These are phyloP conservation scores for Candida vaughaniae DNA, from an alignment of 805 yeast genomes.

Conservation along the genomic window DNA sequence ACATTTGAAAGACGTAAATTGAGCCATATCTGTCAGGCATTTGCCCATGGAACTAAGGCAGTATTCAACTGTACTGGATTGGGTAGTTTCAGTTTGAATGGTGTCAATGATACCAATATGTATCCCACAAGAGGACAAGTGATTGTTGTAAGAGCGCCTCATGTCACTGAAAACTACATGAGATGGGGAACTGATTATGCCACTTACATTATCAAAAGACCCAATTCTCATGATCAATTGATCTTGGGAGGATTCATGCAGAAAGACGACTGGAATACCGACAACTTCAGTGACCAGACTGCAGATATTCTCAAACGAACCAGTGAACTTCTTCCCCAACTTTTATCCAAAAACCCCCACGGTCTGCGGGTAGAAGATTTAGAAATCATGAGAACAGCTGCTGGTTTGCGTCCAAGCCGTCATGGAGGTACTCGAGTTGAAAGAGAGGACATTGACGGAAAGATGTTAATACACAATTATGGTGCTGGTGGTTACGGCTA, in stretches of 20 bases:
- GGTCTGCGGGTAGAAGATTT: conserved; percentile 34
- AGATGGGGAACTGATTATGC: conserved; percentile 59
- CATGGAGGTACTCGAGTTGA: conserved; percentile 76
- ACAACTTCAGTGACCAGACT: conserved; percentile 56
- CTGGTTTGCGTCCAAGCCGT: conserved; percentile 77
- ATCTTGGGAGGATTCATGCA: conserved; percentile 77
- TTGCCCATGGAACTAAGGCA: conserved; percentile 31
- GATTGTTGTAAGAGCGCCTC: conserved; percentile 69
- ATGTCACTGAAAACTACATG: conserved; percentile 54
- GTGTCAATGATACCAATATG: conserved; percentile 58
- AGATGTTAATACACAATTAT: conserved; percentile 57
- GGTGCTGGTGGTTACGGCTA: conserved; percentile 71
- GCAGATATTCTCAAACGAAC: conserved; percentile 63
- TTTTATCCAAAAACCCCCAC: conserved; percentile 35
- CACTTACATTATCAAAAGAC: conserved; percentile 73
- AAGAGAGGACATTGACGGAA: conserved; percentile 37
- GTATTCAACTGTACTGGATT: conserved; percentile 80
- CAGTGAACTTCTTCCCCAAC: conserved; percentile 48
- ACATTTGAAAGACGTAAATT: conserved; percentile 46
- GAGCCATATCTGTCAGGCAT: conserved; percentile 59
- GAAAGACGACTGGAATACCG: conserved; percentile 59
- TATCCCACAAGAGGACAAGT: conserved; percentile 84
- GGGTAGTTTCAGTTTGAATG: conserved; percentile 63
- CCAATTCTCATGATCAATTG: conserved; percentile 61
- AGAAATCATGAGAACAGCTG: conserved; percentile 61